These are phyloP conservation scores for Codiaeum variegatum DNA, from an alignment of 441 rosid species.

Conservation along the genomic window DNA sequence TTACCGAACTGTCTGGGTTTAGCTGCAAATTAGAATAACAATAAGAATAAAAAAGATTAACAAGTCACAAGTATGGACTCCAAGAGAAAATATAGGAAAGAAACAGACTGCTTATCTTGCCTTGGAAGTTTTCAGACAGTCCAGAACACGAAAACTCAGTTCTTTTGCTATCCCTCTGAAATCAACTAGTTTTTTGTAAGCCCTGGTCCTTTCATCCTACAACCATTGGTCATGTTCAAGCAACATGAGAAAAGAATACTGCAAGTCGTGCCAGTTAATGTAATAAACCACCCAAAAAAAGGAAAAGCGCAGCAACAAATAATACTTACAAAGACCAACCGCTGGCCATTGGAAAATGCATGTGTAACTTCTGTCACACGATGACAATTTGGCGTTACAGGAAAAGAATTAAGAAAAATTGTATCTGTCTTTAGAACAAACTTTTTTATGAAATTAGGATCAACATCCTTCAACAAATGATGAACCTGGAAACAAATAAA, in stretches of 20 bases:
- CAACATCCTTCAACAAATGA: constrained; percentile 54
- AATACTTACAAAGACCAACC: constrained; percentile 64
- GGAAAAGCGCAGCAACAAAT: constrained; percentile 4
- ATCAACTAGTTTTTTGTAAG: constrained; percentile 70
- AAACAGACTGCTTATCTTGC: constrained; percentile 37
- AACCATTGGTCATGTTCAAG: constrained; percentile 19
- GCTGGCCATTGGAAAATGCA: constrained; percentile 51
- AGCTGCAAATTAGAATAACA: constrained; percentile 45
- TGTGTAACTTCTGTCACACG: constrained; percentile 75
- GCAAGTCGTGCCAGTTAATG: constrained; percentile 7
- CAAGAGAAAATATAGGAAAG: background rate
- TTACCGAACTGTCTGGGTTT: constrained; percentile 51
- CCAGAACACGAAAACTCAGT: constrained; percentile 66
- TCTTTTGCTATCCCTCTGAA: constrained; percentile 67
- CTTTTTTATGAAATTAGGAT: constrained; percentile 52
- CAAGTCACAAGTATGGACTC: constrained; percentile 1
- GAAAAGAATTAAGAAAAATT: constrained; percentile 51
- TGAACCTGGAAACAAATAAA: constrained; percentile 44
- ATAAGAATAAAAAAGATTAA: constrained; percentile 22
- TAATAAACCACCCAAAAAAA: constrained; percentile 16
- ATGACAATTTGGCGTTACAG: constrained; percentile 81
- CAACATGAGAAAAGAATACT: constrained; percentile 7
- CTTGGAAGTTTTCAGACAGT: constrained; percentile 81
- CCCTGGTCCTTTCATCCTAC: constrained; percentile 81
- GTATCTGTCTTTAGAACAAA: constrained; percentile 39